A percentile compares a stretch with the other conserved stretches of the same genome.
Conservation (phyloP, 2,329 filamentous ascomycete species). For the Colletotrichum acutatum region DNA sequence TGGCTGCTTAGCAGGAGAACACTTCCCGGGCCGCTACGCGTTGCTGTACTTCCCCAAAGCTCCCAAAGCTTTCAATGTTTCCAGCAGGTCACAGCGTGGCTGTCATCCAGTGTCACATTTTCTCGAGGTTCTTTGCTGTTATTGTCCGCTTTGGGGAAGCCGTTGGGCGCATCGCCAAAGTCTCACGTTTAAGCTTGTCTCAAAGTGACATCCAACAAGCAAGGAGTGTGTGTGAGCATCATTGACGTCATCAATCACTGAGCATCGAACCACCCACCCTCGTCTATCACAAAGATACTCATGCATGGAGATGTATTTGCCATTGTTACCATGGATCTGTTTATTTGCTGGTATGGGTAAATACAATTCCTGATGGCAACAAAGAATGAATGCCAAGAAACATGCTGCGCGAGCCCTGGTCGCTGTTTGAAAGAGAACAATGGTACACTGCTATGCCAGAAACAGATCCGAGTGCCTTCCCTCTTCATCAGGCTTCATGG, state of each 20-base stretch:
- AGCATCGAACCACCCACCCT: too few relatives aligned
- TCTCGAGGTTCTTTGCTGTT: not conserved
- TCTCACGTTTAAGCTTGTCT: conserved; percentile 15
- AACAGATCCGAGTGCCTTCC: not conserved
- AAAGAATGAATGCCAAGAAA: not conserved
- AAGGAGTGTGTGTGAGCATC: not conserved
- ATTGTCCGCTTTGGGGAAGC: not conserved
- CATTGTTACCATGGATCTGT: too few relatives aligned
- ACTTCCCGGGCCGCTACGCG: not conserved
- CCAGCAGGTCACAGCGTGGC: not conserved
- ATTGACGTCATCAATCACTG: not conserved
- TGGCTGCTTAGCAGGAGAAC: not conserved
- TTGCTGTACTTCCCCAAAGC: too few relatives aligned
- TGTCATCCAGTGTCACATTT: conserved; percentile 25
- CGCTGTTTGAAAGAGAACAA: not conserved
- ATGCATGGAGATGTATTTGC: too few relatives aligned
- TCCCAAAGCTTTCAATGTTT: not conserved
- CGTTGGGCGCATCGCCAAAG: conserved; percentile 7
- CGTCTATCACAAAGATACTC: too few relatives aligned
- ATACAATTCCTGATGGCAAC: too few relatives aligned
- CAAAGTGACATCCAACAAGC: not conserved
- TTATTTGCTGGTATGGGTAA: too few relatives aligned
- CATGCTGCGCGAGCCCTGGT: not conserved
- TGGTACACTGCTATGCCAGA: not conserved
- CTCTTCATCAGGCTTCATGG: not conserved